Percentiles rank a stretch among this genome's conserved stretches.
Conservation (phyloP, 345 rosid species). For the Moringa oleifera region DNA sequence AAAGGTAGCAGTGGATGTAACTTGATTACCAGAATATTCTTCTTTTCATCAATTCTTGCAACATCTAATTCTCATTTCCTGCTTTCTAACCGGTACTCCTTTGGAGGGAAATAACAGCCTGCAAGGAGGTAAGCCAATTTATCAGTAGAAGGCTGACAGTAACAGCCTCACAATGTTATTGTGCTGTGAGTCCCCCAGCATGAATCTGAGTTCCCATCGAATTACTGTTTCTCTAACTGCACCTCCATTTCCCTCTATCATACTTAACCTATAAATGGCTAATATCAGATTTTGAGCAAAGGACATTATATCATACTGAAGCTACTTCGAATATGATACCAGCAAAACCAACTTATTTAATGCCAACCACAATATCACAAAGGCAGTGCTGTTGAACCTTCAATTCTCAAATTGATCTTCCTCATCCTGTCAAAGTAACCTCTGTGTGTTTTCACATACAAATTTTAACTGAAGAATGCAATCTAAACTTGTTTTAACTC, state of each 20-base stretch:
- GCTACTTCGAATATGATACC: too few relatives aligned
- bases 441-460: too few relatives aligned
- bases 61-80: not conserved
- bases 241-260: too few relatives aligned
- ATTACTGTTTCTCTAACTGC: not conserved
- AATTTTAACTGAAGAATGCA: too few relatives aligned
- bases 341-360: too few relatives aligned
- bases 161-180: not conserved
- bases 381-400: not conserved
- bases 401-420: not conserved
- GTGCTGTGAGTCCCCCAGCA: not conserved
- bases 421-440: too few relatives aligned
- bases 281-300: too few relatives aligned
- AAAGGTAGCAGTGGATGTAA: too few relatives aligned
- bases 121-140: conserved; percentile 3
- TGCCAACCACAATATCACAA: not conserved
- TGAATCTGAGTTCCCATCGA: not conserved
- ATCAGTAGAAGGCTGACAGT: not conserved
- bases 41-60: not conserved
- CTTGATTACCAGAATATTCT: not conserved
- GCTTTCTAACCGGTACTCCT: not conserved
- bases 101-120: not conserved
- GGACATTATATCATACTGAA: too few relatives aligned
- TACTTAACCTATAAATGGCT: too few relatives aligned
- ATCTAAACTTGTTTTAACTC: too few relatives aligned